A percentile compares a stretch with the other conserved stretches of the same genome.
Evolutionary conservation across 2,329 filamentous ascomycete species (phyloP).

Genomic region (Beauveria varroae): DNA sequence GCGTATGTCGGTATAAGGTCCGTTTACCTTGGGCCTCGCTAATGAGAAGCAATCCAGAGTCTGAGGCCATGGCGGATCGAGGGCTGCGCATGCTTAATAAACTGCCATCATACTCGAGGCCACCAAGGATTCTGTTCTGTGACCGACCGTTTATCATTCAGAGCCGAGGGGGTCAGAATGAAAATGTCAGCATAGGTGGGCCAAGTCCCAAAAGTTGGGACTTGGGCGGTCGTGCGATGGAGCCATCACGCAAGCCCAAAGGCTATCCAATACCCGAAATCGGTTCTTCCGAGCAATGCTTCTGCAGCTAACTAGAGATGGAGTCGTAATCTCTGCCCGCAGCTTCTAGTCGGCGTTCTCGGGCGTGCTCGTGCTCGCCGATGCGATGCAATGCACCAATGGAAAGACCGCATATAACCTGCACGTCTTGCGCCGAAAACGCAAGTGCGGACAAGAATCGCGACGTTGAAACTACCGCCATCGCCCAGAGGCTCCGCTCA

Average conservation of each 20-base stretch:
- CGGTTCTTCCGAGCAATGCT: constrained; percentile 19
- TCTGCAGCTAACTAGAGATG: constrained; percentile 20
- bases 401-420: background rate
- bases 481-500: background rate
- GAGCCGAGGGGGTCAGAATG: too few species aligned
- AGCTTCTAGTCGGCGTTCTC: constrained; percentile 23
- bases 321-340: constrained; percentile 21
- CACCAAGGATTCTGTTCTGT: background rate
- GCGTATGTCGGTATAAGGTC: background rate
- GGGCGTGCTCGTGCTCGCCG: background rate
- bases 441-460: background rate
- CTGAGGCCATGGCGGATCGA: background rate
- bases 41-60: background rate
- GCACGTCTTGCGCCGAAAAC: background rate
- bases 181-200: background rate
- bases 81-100: background rate
- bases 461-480: background rate
- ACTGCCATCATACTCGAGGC: background rate
- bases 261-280: constrained; percentile 17
- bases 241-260: constrained; percentile 21
- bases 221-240: constrained; percentile 1
- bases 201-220: background rate
- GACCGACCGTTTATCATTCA: background rate
- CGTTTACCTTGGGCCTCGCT: background rate
- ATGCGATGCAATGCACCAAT: background rate